These are phyloP conservation scores for Phaffomyces opuntiae DNA, from an alignment of 805 yeast species.

Conservation along the genomic window DNA sequence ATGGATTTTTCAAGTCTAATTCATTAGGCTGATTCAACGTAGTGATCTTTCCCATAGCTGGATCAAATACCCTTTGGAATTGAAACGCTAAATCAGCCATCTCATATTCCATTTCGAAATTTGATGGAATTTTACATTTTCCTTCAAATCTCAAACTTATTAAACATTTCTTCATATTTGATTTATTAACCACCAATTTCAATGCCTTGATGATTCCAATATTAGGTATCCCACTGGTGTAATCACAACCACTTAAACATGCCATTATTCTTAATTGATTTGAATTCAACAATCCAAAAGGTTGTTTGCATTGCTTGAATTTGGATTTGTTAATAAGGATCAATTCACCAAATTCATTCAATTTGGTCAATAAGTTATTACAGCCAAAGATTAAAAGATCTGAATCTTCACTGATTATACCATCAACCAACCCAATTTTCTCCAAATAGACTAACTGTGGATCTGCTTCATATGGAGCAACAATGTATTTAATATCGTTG, in stretches of 20 bases:
- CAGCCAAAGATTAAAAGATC: slow-evolving; percentile 91
- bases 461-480: slow-evolving; percentile 98
- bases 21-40: slow-evolving; percentile 54
- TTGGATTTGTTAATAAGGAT: slow-evolving; percentile 57
- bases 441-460: slow-evolving; percentile 93
- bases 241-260: slow-evolving; percentile 93
- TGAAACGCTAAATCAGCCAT: slow-evolving; percentile 75
- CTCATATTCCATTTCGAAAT: slow-evolving; percentile 51
- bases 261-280: slow-evolving; percentile 71
- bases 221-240: slow-evolving; percentile 77
- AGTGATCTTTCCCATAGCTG: slow-evolving; percentile 38
- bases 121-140: slow-evolving; percentile 45
- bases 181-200: slow-evolving; percentile 43
- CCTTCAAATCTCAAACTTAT: slow-evolving; percentile 54
- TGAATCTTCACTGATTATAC: slow-evolving; percentile 89
- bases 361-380: slow-evolving; percentile 63
- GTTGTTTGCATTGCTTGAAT: slow-evolving; percentile 42
- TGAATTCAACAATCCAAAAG: slow-evolving; percentile 42
- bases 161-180: slow-evolving; percentile 48
- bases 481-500: slow-evolving; percentile 59
- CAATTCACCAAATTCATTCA: slow-evolving; percentile 65
- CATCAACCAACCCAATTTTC: slow-evolving; percentile 65
- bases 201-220: slow-evolving; percentile 79
- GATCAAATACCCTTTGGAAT: slow-evolving; percentile 82
- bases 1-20: slow-evolving; percentile 19